Base-by-base conservation (phyloP, 495 filamentous ascomycete genomes). In the Aspergillus sclerotiicarbonarius region DNA sequence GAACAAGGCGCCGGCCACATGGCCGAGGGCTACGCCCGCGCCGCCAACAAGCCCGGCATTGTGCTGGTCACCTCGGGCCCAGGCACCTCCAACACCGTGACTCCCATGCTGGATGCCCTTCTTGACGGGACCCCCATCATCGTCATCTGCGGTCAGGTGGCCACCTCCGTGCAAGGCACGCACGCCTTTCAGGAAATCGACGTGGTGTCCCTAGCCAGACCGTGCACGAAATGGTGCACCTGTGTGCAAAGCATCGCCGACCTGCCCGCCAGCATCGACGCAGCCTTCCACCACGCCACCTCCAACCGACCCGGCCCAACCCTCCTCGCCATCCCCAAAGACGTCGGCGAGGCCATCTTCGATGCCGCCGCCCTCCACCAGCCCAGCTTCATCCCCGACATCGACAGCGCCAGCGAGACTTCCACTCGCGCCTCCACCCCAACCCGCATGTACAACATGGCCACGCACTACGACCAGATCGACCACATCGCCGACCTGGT, bases 1-100 rank as follows among this genome's bases (percentile, higher is more conserved):
- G 84, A 87, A 65, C 83, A 86, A 67, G 84, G 84, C 57, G 84
- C 84, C 46, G 84, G 84, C 32, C 84, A 87, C 67, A 87, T 86
- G 84, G 84, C 84, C 4, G 81, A 87, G 65, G 84, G 84, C 16
- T 87, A 87, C 63, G 84, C 84, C 20, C 73, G 84, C 60, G 84
- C 83, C 19, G 80, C 79, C 52, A 82, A 84, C 45, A 82, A 80
- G 65, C 82, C 84, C 30, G 84, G 84, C 58, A 83, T 87, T 6
- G 84, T 87, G 44, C 70, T 87, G 10, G 83, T 87, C 29, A 86
- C 83, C 31, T 85, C 83, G 10, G 84, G 84, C 31, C 84, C 83
- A 47, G 84, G 83, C 50, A 83, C 80, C 35, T 84, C 84, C 33
- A 85, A 87, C 57, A 77, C 83, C 7, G 71, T 86, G 18, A 86